Evolutionary conservation across 305 asterid genomes (phyloP).

Genomic region (Plantago coronopus): DNA sequence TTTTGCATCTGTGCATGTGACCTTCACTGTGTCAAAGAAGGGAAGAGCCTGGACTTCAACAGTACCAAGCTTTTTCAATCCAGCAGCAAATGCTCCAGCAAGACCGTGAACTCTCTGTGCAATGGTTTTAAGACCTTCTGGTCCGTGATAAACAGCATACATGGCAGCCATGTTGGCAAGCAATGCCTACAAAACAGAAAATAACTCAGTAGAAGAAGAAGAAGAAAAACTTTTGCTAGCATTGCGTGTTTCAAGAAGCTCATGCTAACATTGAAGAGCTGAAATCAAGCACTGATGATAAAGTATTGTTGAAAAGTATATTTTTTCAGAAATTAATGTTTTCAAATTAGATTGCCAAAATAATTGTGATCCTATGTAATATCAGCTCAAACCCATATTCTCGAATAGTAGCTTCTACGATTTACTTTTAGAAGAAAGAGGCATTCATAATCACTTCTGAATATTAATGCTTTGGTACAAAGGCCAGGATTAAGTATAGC

Average conservation of each 20-base stretch:
- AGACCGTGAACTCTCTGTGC: conserved; percentile 92
- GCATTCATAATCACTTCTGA: not conserved
- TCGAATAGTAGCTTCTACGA: not conserved
- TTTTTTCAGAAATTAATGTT: no score
- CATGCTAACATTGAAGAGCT: not conserved
- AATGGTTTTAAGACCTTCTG: conserved; percentile 85
- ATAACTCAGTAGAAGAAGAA: no score
- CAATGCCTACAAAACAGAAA: conserved; percentile 58
- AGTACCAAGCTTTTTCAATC: conserved; percentile 77
- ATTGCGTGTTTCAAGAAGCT: not conserved
- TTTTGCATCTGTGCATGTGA: conserved; percentile 60
- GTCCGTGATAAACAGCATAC: conserved; percentile 70
- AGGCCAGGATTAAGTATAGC: not conserved
- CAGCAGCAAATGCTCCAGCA: conserved; percentile 75
- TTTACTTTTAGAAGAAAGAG: not conserved
- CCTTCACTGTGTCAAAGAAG: conserved; percentile 91
- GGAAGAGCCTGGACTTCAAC: conserved; percentile 89
- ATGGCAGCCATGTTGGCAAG: conserved; percentile 98
- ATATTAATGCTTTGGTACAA: not conserved
- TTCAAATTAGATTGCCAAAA: no score
- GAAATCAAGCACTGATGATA: not conserved
- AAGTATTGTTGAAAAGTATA: no score
- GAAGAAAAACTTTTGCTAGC: no score
- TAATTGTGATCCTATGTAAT: no score
- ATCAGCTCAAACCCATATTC: no score